phyloP scores from a whole-genome alignment of 495 filamentous ascomycete genomes.

The Platismatia glauca region DNA sequence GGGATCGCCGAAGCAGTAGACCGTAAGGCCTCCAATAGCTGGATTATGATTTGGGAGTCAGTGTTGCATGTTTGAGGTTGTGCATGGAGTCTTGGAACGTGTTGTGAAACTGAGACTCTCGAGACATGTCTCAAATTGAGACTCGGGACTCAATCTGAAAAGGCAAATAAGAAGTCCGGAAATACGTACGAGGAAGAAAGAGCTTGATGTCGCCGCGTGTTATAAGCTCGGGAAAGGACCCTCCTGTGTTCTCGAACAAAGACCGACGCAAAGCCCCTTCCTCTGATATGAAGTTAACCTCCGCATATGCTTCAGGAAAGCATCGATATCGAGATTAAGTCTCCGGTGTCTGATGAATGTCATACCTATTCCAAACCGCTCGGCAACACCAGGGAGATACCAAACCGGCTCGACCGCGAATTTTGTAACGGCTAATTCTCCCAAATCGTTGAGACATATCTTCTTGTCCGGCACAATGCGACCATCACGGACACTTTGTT shows the following conservation, averaged over 20 bases:
- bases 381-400: constrained; percentile 92
- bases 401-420: constrained; percentile 93
- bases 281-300: constrained; percentile 39
- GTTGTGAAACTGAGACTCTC: neutral
- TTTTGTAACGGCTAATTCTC: constrained; percentile 92
- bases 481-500: constrained; percentile 71
- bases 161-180: neutral
- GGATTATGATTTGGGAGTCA: neutral
- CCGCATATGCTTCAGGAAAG: neutral
- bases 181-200: constrained; percentile 60
- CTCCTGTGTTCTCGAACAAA: constrained; percentile 91
- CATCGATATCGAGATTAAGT: neutral
- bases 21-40: constrained; percentile 86
- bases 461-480: constrained; percentile 80
- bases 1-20: constrained; percentile 94
- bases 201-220: constrained; percentile 90
- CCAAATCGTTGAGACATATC: constrained; percentile 71
- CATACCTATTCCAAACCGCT: constrained; percentile 81
- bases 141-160: neutral
- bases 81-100: neutral
- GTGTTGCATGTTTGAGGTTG: neutral
- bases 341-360: constrained; percentile 5
- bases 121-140: neutral
- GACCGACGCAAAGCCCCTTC: constrained; percentile 78
- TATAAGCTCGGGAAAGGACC: constrained; percentile 85